These are phyloP conservation scores for Daldinia loculata DNA, from an alignment of 495 filamentous ascomycete species.

Conservation along the genomic window DNA sequence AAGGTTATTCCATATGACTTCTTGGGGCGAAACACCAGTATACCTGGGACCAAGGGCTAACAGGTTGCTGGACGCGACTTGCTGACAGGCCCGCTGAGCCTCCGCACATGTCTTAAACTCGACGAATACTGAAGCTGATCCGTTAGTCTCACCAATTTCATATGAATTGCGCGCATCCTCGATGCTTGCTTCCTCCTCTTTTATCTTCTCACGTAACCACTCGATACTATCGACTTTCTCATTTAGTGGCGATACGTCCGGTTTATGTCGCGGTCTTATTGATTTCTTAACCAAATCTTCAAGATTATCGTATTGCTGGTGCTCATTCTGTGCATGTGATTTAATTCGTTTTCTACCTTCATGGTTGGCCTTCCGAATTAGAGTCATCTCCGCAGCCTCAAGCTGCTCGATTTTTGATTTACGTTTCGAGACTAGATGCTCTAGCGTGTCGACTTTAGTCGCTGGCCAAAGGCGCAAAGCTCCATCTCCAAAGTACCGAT, in stretches of 20 bases:
- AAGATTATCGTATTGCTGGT: slow-evolving; percentile 57
- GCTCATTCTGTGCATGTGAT: slow-evolving; percentile 61
- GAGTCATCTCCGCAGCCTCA: slow-evolving; percentile 70
- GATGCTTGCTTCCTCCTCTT: slow-evolving; percentile 77
- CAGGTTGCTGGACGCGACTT: slow-evolving; percentile 78
- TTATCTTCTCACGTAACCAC: slow-evolving; percentile 80
- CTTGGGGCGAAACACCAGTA: slow-evolving; percentile 78
- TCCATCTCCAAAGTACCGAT: slow-evolving; percentile 67
- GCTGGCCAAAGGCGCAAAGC: slow-evolving; percentile 70
- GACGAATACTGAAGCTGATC: slow-evolving; percentile 69
- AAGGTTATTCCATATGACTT: slow-evolving; percentile 86
- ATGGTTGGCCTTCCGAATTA: slow-evolving; percentile 69
- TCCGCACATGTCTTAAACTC: slow-evolving; percentile 80
- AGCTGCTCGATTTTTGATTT: slow-evolving; percentile 68
- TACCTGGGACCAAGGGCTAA: slow-evolving; percentile 86
- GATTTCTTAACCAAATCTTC: slow-evolving; percentile 58
- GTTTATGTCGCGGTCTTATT: slow-evolving; percentile 64
- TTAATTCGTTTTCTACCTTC: slow-evolving; percentile 57
- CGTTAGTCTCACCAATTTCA: slow-evolving; percentile 65
- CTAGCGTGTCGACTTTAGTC: slow-evolving; percentile 62
- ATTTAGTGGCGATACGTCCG: slow-evolving; percentile 60
- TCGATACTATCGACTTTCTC: slow-evolving; percentile 83
- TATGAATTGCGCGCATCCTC: slow-evolving; percentile 71
- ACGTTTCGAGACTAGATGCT: slow-evolving; percentile 65
- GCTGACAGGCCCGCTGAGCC: slow-evolving; percentile 85